phyloP scores from a whole-genome alignment of 768 basidiomycete genomes.

The Astraeus odoratus region DNA sequence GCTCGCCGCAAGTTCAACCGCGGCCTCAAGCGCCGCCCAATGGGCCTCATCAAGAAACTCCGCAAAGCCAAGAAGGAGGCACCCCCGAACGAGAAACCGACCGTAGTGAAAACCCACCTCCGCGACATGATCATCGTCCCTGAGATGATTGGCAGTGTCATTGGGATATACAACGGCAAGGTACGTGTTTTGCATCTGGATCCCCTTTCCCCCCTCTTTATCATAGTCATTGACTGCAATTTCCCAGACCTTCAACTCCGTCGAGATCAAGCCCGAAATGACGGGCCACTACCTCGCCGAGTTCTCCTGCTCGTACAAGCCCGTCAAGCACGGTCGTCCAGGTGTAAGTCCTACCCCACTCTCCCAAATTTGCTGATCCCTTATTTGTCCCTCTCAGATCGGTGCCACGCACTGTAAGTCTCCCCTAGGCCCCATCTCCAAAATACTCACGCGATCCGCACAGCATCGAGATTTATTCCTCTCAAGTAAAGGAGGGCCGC shows the following conservation, averaged over 20 bases:
- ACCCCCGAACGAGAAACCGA: constrained; percentile 97
- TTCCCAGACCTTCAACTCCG: constrained; percentile 80
- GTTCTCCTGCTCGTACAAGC: constrained; percentile 95
- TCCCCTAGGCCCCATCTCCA: not conserved
- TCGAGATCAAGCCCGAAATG: constrained; percentile 99
- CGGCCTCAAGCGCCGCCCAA: constrained; percentile 95
- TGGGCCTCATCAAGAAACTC: constrained; percentile 99
- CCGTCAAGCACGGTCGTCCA: constrained; percentile 99
- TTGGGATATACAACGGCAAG: constrained; percentile 99
- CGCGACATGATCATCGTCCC: constrained; percentile 99
- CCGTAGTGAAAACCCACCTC: constrained; percentile 97
- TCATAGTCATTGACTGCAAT: not conserved
- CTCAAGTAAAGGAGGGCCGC: constrained; percentile 69
- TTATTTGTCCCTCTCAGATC: constrained; percentile 41
- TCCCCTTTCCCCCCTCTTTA: not conserved
- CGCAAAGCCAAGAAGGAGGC: constrained; percentile 99
- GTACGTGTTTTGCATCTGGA: constrained; percentile 32
- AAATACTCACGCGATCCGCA: not conserved
- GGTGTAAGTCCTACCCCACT: constrained; percentile 61
- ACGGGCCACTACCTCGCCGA: constrained; percentile 99
- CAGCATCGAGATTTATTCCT: constrained; percentile 86
- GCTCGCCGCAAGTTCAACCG: constrained; percentile 98
- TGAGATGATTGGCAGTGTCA: constrained; percentile 98
- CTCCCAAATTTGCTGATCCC: constrained; percentile 9
- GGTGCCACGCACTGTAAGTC: constrained; percentile 85